Percentiles rank a stretch among this genome's conserved stretches.
phyloP scores from a whole-genome alignment of 2,329 filamentous ascomycete species.

The Trichoderma semiorbis region DNA sequence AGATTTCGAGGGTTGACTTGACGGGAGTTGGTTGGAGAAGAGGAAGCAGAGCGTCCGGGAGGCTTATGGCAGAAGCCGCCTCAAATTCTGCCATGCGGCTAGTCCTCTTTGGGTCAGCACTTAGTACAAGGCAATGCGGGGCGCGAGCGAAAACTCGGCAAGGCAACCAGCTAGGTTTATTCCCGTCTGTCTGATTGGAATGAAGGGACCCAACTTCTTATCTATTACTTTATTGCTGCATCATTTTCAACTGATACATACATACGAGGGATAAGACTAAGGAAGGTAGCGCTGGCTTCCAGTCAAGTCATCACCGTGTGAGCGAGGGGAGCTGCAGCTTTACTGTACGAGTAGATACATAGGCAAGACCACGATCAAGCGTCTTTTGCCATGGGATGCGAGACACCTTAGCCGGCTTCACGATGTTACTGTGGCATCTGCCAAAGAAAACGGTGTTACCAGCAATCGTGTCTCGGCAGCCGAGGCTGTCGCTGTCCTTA shows the following conservation, averaged over 20 bases:
- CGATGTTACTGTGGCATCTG: background rate
- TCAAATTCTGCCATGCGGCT: slow-evolving; percentile 13
- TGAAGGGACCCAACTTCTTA: background rate
- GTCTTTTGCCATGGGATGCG: background rate
- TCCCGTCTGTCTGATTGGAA: background rate
- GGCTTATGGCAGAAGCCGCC: slow-evolving; percentile 14
- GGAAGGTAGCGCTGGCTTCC: background rate
- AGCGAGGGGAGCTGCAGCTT: background rate
- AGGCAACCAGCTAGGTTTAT: background rate
- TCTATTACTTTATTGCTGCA: background rate
- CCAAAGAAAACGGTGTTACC: background rate
- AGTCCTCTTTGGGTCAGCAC: slow-evolving; percentile 5
- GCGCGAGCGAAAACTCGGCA: slow-evolving; percentile 1
- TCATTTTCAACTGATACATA: background rate
- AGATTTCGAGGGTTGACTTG: background rate
- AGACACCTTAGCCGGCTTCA: background rate
- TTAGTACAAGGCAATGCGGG: background rate
- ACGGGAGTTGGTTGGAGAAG: slow-evolving; percentile 10
- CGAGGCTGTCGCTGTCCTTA: background rate
- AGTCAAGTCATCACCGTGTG: background rate
- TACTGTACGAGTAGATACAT: background rate
- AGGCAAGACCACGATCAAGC: background rate
- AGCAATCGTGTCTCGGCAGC: background rate
- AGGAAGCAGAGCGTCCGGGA: slow-evolving; percentile 7
- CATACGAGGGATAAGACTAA: background rate